phyloP scores from a whole-genome alignment of 164 flowering plant genomes.

The Pachysandra terminalis region DNA sequence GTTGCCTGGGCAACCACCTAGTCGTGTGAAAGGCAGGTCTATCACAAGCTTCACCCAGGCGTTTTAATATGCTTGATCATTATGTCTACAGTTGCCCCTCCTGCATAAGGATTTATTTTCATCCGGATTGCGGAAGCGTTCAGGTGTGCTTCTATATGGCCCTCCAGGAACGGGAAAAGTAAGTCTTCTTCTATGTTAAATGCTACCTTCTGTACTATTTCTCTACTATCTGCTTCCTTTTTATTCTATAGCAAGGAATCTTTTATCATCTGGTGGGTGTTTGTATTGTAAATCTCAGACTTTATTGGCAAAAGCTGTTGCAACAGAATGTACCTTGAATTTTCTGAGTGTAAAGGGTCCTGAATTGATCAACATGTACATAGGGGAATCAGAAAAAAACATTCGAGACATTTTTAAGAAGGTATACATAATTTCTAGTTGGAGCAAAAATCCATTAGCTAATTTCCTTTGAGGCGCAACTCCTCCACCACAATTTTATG shows the following conservation, averaged over 20 bases:
- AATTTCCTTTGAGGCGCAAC: not conserved
- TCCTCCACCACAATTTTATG: not conserved
- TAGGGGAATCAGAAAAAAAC: slow-evolving; percentile 55
- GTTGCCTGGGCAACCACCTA: too few relatives aligned
- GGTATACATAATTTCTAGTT: slow-evolving; percentile 33
- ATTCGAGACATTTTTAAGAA: slow-evolving; percentile 93
- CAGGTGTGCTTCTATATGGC: slow-evolving; percentile 97
- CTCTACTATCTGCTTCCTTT: not conserved
- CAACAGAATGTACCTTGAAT: slow-evolving; percentile 92
- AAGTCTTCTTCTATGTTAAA: slow-evolving; percentile 12
- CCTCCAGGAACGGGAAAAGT: slow-evolving; percentile 99
- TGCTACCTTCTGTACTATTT: not conserved
- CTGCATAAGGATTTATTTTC: slow-evolving; percentile 90
- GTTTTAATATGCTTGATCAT: not conserved
- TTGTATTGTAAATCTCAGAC: slow-evolving; percentile 56
- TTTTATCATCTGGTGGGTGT: slow-evolving; percentile 1
- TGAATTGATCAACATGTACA: slow-evolving; percentile 74
- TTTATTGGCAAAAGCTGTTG: slow-evolving; percentile 92
- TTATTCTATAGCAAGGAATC: slow-evolving; percentile 1
- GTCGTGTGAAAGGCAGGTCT: too few relatives aligned
- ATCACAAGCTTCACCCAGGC: too few relatives aligned
- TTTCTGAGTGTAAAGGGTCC: slow-evolving; percentile 98
- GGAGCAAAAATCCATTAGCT: too few relatives aligned
- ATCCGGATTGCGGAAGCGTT: slow-evolving; percentile 93
- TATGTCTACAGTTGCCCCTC: slow-evolving; percentile 71